phyloP scores from a whole-genome alignment of 257 asterid species.

The Gentiana macrophylla region DNA sequence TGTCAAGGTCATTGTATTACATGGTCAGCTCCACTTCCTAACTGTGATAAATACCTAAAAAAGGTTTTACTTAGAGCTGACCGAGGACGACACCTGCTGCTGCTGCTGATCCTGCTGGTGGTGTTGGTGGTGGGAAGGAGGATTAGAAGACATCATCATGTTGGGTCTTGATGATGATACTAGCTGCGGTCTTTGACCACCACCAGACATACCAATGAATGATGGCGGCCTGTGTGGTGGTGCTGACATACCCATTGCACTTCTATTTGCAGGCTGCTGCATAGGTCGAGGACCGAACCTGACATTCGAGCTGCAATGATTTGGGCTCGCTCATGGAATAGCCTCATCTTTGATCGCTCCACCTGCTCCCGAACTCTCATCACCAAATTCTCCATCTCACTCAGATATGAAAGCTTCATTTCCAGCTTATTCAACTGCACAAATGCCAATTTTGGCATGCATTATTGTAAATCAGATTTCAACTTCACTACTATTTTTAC shows the following conservation, averaged over 20 bases:
- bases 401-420: constrained; percentile 67
- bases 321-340: constrained; percentile 83
- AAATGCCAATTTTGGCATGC: not conserved
- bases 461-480: too few relatives aligned
- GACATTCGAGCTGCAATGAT: constrained; percentile 75
- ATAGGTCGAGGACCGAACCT: constrained; percentile 50
- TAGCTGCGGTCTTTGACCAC: constrained; percentile 30
- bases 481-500: too few relatives aligned
- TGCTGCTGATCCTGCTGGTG: constrained; percentile 33
- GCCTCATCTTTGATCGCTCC: constrained; percentile 84
- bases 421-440: constrained; percentile 91
- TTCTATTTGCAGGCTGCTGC: constrained; percentile 57
- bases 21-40: constrained; percentile 14
- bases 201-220: constrained; percentile 35
- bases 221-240: constrained; percentile 40
- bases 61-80: constrained; percentile 41
- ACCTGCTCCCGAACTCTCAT: constrained; percentile 74
- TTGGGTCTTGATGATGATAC: constrained; percentile 40
- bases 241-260: constrained; percentile 35
- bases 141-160: constrained; percentile 34
- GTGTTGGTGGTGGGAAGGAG: constrained; percentile 10
- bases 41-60: not conserved
- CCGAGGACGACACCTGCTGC: constrained; percentile 45
- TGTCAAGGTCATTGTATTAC: not conserved
- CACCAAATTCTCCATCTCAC: constrained; percentile 69